Evolutionary conservation across 176 grass and related monocot genomes (phyloP).

Genomic region (Zea luxurians): DNA sequence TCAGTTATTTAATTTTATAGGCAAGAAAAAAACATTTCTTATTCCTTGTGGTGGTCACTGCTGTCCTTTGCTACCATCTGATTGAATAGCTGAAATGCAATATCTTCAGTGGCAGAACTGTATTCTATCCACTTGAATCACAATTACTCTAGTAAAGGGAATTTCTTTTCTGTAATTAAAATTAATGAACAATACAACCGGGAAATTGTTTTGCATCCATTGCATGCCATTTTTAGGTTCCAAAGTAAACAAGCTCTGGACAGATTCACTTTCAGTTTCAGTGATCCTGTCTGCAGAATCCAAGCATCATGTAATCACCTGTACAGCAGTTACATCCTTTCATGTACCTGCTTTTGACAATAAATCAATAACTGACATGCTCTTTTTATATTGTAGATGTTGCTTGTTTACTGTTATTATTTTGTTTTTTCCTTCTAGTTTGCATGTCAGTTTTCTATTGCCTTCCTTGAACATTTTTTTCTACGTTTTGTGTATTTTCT

Average conservation of each 20-base stretch:
- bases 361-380: not conserved
- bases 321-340: not conserved
- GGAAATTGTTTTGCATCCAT: constrained; percentile 5
- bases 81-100: not conserved
- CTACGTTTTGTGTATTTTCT: not conserved
- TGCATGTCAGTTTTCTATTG: not conserved
- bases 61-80: not conserved
- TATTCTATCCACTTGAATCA: not conserved
- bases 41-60: not conserved
- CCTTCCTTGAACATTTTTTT: constrained; percentile 12
- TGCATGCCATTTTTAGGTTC: not conserved
- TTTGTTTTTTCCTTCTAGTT: not conserved
- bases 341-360: not conserved
- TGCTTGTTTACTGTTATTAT: not conserved
- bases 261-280: constrained; percentile 11
- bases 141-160: not conserved
- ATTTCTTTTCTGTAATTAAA: not conserved
- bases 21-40: not conserved
- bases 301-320: constrained; percentile 8
- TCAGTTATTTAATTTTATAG: not conserved
- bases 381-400: not conserved
- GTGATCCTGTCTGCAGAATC: not conserved
- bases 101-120: not conserved
- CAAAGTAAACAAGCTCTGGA: not conserved
- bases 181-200: not conserved